Base-by-base conservation (phyloP, 2,329 filamentous ascomycete species). In the Paecilomyces sp. region DNA sequence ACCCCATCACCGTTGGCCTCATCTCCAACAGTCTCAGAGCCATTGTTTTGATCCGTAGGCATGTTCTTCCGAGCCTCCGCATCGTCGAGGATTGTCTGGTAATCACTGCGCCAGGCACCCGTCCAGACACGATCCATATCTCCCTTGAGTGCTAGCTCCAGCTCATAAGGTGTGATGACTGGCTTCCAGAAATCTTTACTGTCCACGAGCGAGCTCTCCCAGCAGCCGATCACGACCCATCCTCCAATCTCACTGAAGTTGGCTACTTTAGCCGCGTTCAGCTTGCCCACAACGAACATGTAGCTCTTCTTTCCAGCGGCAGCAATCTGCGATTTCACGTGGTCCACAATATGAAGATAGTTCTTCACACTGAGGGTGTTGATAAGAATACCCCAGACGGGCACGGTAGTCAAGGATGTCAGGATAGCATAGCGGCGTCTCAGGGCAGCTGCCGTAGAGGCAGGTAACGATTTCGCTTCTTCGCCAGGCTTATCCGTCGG, bases 171-270 rank as follows among this genome's bases (percentile, higher is more conserved):
- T n/a, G 94, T 99, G 50, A 97, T 86, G 9, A 97, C 87, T 0
- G 92, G 92, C 67, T 86, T 85, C 83, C 88, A 97, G 70, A 96
- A 96, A 6, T 89, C 90, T 60, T 90, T 89, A 64, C 92, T 91
- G 67, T 97, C 93, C 3, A 99, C 85, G 56, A 97, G 78, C 61
- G 90, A 91, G 73, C 92, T 96, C 77, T 99, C 94, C 94, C 94
- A 99, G 76, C 94, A 99, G 2, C 94, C 93, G 9, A 99, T 90
- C 0, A 97, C 92, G 0, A 97, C 92, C 94, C 94, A 99, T 15
- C 92, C 93, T 52, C 92, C 93, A 4, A 99, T 85, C 74, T 99
- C 94, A 60, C 89, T 86, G 76, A 99, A 99, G 75, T 99, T 99
- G 55, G 94, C 94, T 24, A 99, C 82, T 74, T 99, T 99, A 41